Evolutionary conservation across 1,284 basidiomycete species (phyloP), one percentile per base, ranked within the genome.

Genomic region (Puccinia coronata): DNA sequence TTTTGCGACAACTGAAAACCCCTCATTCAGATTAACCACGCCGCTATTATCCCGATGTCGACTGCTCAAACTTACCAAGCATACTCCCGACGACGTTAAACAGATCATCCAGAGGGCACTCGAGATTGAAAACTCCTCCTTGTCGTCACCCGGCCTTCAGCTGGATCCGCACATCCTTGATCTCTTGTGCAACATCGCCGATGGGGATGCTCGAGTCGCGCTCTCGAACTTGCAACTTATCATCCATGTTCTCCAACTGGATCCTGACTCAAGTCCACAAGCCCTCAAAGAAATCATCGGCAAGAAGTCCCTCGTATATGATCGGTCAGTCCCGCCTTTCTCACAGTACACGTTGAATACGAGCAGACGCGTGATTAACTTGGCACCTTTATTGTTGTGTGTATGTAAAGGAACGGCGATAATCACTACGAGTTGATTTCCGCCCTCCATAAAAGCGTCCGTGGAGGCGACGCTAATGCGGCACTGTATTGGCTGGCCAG

Each of bases 1-100:
- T 82, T 93, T 93, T 23, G 94, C 94, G 0, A 96, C 94, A 2
- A 96, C 94, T 0, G 94, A 96, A 86, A 96, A 96, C 84, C 94
- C 94, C 0, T 94, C 92, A 0, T 96, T 96, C 88, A 80, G 84
- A 34, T 86, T 93, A 59, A 92, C 90, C 72, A 90, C 90, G 49
- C 92, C 93, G 4, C 87, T 95, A 51, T 87, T 95, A 53, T 93
- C 92, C 84, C 90, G 93, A 65, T 93, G 93, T 86, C 90, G 93
- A n/a, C 86, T 88, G 18, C 86, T 34, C 76, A 82, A 70, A 82
- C 83, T 36, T 75, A 84, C 41, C 83, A 34, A 49, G 82, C 76
- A 84, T 85, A 36, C 81, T 85, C 1, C 73, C 72, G 28, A 83
- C 82, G 23, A 84, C 84, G 16, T 69, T 83, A 25, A 73, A 16